Percentiles rank a stretch among this genome's conserved stretches.
phyloP scores from a whole-genome alignment of 176 grass and related monocot species.

The Dactylis glomerata region DNA sequence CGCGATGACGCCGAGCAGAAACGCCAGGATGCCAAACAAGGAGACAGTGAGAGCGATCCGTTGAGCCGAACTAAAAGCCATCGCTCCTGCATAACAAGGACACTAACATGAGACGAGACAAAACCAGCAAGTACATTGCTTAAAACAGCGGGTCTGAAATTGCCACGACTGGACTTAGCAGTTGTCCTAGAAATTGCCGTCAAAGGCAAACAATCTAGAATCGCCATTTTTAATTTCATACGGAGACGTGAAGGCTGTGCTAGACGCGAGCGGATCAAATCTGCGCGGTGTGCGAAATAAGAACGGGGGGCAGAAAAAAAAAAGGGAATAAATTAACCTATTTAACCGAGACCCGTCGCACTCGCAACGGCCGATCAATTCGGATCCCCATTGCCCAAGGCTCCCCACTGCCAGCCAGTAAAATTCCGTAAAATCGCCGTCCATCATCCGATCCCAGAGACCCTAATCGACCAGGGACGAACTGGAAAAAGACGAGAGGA shows the following conservation, averaged over 20 bases:
- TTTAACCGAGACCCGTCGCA: not conserved
- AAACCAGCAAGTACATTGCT: not conserved
- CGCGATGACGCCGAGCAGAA: conserved; percentile 59
- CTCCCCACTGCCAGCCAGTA: not conserved
- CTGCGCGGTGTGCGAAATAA: not conserved
- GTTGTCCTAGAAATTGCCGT: not conserved
- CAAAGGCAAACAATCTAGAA: not conserved
- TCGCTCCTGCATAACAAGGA: conserved; percentile 33
- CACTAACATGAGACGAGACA: not conserved
- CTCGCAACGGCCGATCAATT: not conserved
- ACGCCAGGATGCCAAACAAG: conserved; percentile 50
- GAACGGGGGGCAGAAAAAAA: not conserved
- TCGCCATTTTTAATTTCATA: not conserved
- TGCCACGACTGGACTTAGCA: not conserved
- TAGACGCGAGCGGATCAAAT: not conserved
- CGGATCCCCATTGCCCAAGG: not conserved
- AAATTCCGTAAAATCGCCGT: not conserved
- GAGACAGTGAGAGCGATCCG: conserved; percentile 36
- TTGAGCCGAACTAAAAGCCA: conserved; percentile 33
- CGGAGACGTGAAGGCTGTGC: not conserved
- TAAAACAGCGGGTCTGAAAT: not conserved
- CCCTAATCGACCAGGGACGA: not conserved
- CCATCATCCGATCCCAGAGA: not conserved
- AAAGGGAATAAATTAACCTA: not conserved
- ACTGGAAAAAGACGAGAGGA: not conserved